Evolutionary conservation across 2,329 filamentous ascomycete species (phyloP).

Genomic region (Hypoxylon sp.): DNA sequence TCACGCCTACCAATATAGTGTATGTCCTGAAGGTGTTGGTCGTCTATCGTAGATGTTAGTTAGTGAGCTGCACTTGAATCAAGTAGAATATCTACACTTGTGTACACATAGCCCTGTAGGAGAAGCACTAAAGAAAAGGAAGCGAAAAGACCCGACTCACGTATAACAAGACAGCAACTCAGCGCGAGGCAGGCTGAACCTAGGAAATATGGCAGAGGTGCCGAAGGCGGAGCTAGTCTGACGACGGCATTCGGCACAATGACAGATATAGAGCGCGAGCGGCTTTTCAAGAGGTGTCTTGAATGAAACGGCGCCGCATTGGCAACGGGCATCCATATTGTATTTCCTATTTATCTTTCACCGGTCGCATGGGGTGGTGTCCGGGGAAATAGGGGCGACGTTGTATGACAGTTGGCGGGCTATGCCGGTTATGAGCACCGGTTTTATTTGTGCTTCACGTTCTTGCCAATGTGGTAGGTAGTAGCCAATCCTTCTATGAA

Average conservation of each 20-base stretch:
- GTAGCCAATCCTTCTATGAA: background rate
- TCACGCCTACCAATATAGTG: conserved; percentile 68
- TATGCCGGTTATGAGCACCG: background rate
- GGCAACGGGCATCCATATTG: conserved; percentile 72
- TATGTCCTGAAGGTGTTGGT: conserved; percentile 69
- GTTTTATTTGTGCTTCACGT: background rate
- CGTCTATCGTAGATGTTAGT: conserved; percentile 60
- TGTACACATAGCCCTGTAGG: background rate
- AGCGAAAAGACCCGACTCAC: conserved; percentile 62
- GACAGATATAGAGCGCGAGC: conserved; percentile 78
- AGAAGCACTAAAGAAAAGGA: background rate
- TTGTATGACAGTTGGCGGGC: background rate
- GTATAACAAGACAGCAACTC: conserved; percentile 68
- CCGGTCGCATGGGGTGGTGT: background rate
- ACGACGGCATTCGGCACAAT: conserved; percentile 76
- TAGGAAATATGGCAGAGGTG: conserved; percentile 77
- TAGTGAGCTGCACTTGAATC: conserved; percentile 1
- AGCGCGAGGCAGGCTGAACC: conserved; percentile 69
- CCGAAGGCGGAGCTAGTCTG: conserved; percentile 78
- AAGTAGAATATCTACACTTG: background rate
- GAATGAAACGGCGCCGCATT: conserved; percentile 76
- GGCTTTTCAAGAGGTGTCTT: conserved; percentile 72
- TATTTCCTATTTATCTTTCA: conserved; percentile 15
- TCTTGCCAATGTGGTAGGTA: background rate
- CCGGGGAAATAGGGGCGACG: background rate